Evolutionary conservation across 2,329 filamentous ascomycete genomes (phyloP).

Genomic region (Botrytis pseudocinerea): DNA sequence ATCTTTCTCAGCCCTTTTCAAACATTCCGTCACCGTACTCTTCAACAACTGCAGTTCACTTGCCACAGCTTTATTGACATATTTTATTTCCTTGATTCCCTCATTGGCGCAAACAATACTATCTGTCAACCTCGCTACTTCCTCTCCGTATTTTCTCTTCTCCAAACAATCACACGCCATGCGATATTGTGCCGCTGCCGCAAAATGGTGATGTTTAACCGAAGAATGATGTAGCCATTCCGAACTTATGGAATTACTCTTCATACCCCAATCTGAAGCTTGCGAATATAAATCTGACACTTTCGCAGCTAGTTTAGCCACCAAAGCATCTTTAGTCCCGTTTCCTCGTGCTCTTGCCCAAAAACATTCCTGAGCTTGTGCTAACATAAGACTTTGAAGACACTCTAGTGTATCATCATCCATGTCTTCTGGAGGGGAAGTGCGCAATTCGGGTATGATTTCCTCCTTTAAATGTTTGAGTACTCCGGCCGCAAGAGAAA

Average conservation of each 20-base stretch:
- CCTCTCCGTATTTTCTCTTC: constrained; percentile 92
- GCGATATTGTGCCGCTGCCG: constrained; percentile 89
- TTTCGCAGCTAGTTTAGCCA: constrained; percentile 85
- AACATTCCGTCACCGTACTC: constrained; percentile 76
- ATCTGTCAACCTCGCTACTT: constrained; percentile 83
- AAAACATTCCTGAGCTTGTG: constrained; percentile 95
- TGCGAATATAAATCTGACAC: constrained; percentile 89
- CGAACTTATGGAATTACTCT: constrained; percentile 84
- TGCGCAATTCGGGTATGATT: constrained; percentile 79
- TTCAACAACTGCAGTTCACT: constrained; percentile 84
- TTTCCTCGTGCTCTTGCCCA: constrained; percentile 98
- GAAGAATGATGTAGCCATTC: constrained; percentile 98
- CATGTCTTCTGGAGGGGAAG: constrained; percentile 92
- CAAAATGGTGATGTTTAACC: constrained; percentile 96
- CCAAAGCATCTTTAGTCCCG: constrained; percentile 85
- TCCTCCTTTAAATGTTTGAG: constrained; percentile 73
- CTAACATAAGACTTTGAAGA: constrained; percentile 78
- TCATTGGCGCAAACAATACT: constrained; percentile 81
- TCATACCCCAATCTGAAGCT: constrained; percentile 81
- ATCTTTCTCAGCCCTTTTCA: constrained; percentile 92
- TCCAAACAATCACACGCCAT: constrained; percentile 89
- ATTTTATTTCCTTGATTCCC: constrained; percentile 79
- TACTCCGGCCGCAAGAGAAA: constrained; percentile 83
- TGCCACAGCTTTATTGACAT: constrained; percentile 78
- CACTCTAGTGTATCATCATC: constrained; percentile 84